Conservation (phyloP, 805 yeast species). For the Candida corydali region DNA sequence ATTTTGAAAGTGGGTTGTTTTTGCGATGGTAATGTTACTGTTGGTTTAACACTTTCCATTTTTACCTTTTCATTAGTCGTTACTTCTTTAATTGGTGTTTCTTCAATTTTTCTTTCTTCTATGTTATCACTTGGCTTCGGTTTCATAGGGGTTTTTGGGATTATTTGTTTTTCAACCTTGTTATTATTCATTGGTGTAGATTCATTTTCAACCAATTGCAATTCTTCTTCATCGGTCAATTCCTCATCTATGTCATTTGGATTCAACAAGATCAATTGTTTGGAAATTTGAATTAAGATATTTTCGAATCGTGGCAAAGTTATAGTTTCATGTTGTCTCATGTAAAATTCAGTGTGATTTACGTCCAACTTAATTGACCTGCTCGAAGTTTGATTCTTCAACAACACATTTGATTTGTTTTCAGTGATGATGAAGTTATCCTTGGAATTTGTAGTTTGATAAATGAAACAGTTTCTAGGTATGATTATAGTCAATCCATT, state of each 20-base stretch:
- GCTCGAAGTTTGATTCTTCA: conserved; percentile 10
- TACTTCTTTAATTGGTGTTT: conserved; percentile 2
- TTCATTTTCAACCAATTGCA: conserved; percentile 10
- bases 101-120: neutral
- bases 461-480: conserved; percentile 45
- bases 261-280: conserved; percentile 53
- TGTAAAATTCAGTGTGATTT: conserved; percentile 48
- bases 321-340: conserved; percentile 61
- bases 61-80: neutral
- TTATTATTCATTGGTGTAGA: neutral
- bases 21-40: no score
- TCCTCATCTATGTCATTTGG: conserved; percentile 42
- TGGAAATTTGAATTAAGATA: conserved; percentile 66
- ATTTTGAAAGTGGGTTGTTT: conserved; percentile 2
- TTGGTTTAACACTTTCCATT: neutral
- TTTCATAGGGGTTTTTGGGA: conserved; percentile 11
- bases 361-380: conserved; percentile 36
- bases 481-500: conserved; percentile 73
- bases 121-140: conserved; percentile 8
- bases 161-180: neutral
- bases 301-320: conserved; percentile 60
- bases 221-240: conserved; percentile 42
- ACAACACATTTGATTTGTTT: conserved; percentile 18
- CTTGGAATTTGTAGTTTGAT: conserved; percentile 15
- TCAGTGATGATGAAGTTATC: conserved; percentile 21